Percentiles rank a stretch among this genome's conserved stretches.
These are phyloP conservation scores for Elongisporangium anandrum DNA, from an alignment of 352 stramenopile species.

Conservation along the genomic window DNA sequence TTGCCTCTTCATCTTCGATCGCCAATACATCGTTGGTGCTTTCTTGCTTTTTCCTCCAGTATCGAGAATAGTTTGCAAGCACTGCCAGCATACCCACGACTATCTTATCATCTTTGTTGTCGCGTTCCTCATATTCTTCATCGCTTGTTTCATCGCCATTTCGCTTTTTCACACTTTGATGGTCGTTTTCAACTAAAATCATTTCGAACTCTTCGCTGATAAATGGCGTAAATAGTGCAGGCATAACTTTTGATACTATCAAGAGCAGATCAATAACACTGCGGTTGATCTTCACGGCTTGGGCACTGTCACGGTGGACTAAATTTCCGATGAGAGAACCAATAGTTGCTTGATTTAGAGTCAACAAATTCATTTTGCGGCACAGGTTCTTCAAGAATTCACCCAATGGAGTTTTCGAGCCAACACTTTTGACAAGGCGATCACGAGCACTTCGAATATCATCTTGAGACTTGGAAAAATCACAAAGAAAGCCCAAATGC, in stretches of 20 bases:
- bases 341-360: constrained; percentile 44
- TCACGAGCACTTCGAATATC: constrained; percentile 53
- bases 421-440: constrained; percentile 69
- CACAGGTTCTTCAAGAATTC: constrained; percentile 84
- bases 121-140: constrained; percentile 30
- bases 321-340: constrained; percentile 39
- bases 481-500: constrained; percentile 55
- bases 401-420: constrained; percentile 70
- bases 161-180: background rate
- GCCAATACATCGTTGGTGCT: constrained; percentile 11
- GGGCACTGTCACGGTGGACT: constrained; percentile 11
- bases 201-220: constrained; percentile 42
- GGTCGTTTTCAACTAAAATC: constrained; percentile 30
- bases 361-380: constrained; percentile 68
- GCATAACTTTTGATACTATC: constrained; percentile 40
- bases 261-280: constrained; percentile 50
- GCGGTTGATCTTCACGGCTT: constrained; percentile 39
- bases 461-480: constrained; percentile 37
- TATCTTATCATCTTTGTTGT: constrained; percentile 36
- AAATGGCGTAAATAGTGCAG: constrained; percentile 47
- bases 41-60: constrained; percentile 26
- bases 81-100: constrained; percentile 43
- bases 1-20: constrained; percentile 14
- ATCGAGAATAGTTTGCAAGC: constrained; percentile 48
- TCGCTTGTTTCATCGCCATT: constrained; percentile 3